phyloP scores from a whole-genome alignment of 305 asterid species.

The Fraxinus floribunda region DNA sequence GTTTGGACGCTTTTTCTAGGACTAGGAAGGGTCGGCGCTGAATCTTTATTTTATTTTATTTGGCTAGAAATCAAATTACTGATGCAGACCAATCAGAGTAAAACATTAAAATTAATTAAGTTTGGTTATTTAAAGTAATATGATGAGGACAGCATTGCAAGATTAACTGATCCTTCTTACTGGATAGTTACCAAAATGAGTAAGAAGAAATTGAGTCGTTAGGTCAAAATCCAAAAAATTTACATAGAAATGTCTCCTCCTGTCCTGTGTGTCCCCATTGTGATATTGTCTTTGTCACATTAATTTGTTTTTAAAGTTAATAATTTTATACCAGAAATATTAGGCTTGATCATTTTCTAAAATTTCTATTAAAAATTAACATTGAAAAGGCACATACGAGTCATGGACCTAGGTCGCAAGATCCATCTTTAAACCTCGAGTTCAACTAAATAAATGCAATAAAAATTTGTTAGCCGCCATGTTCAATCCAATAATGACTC shows the following conservation, averaged over 20 bases:
- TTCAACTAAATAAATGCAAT: neutral
- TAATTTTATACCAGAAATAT: neutral
- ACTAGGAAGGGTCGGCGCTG: conserved; percentile 47
- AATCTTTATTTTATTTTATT: conserved; percentile 4
- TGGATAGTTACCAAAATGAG: conserved; percentile 29
- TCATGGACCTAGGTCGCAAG: neutral
- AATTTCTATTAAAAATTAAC: neutral
- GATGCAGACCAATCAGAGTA: neutral
- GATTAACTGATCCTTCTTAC: conserved; percentile 17
- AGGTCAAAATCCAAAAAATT: conserved; percentile 24
- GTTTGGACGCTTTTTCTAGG: conserved; percentile 49
- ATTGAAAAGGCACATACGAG: neutral
- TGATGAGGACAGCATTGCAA: conserved; percentile 4
- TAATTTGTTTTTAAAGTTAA: neutral
- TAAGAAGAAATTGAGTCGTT: conserved; percentile 7
- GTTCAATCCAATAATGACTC: neutral
- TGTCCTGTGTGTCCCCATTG: neutral
- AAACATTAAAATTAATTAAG: conserved; percentile 16
- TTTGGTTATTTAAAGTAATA: neutral
- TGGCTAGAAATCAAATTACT: neutral
- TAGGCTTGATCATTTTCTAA: neutral
- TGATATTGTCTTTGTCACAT: neutral
- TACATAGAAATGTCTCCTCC: conserved; percentile 8
- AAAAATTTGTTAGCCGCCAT: neutral
- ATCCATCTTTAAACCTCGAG: neutral